phyloP scores from a whole-genome alignment of 2,329 filamentous ascomycete species.

The Fusarium secorum region DNA sequence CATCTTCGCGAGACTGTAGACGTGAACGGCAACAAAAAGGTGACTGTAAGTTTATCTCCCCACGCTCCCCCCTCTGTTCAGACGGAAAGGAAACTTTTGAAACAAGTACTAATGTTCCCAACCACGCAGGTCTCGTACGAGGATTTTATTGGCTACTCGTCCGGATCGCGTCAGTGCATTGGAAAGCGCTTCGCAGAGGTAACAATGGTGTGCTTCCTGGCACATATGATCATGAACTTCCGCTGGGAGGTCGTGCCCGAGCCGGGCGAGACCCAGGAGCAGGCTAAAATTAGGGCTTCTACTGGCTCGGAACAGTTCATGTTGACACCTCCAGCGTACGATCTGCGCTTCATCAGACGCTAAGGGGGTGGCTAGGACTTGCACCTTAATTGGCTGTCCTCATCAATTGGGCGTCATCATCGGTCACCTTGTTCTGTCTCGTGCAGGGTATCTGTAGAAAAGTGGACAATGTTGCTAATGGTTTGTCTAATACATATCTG shows the following conservation, averaged over 20 bases:
- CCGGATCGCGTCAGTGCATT: neutral
- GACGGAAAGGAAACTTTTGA: neutral
- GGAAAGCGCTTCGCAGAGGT: neutral
- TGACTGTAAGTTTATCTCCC: neutral
- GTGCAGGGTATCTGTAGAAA: accelerated
- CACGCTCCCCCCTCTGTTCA: accelerated
- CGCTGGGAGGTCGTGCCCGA: neutral
- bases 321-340: neutral
- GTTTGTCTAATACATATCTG: neutral
- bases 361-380: neutral
- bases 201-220: neutral
- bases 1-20: neutral
- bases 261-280: neutral
- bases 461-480: accelerated
- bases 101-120: neutral
- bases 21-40: neutral
- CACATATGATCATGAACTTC: neutral
- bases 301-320: neutral
- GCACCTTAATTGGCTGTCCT: accelerated
- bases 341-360: neutral
- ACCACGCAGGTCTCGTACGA: neutral
- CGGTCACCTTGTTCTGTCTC: accelerated
- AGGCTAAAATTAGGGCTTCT: neutral
- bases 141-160: neutral
- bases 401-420: neutral